Conservation (phyloP, 2,329 filamentous ascomycete species). For the Trichoderma hamatum region DNA sequence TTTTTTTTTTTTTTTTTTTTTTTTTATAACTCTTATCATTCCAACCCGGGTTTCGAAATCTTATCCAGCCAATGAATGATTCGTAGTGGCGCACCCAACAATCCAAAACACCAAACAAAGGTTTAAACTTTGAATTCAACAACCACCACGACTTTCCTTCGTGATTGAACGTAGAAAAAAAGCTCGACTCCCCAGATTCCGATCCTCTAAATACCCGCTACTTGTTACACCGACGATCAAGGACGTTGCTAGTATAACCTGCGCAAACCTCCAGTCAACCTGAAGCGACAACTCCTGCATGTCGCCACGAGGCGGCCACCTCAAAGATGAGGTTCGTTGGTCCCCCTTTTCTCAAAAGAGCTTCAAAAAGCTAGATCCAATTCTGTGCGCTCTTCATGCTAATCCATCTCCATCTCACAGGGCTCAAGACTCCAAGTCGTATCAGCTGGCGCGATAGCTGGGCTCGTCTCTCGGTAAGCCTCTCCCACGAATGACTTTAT, state of each 20-base stretch:
- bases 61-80: background rate
- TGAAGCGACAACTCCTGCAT: constrained; percentile 36
- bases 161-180: too few species aligned
- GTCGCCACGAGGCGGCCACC: constrained; percentile 46
- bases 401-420: constrained; percentile 36
- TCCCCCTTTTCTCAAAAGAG: background rate
- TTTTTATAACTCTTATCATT: background rate
- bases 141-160: background rate
- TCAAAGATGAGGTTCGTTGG: constrained; percentile 60
- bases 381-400: background rate
- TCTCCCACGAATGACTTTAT: background rate
- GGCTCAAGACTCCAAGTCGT: constrained; percentile 61
- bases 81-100: background rate
- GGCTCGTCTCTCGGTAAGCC: constrained; percentile 81
- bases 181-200: background rate
- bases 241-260: background rate
- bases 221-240: constrained; percentile 26
- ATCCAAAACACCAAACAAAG: background rate
- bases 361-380: background rate
- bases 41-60: background rate
- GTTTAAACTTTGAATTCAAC: background rate
- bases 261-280: background rate
- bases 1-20: background rate
- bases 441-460: constrained; percentile 65
- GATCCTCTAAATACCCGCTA: background rate